phyloP scores from a whole-genome alignment of 2,329 filamentous ascomycete genomes.

The Macroventuria anomochaeta region DNA sequence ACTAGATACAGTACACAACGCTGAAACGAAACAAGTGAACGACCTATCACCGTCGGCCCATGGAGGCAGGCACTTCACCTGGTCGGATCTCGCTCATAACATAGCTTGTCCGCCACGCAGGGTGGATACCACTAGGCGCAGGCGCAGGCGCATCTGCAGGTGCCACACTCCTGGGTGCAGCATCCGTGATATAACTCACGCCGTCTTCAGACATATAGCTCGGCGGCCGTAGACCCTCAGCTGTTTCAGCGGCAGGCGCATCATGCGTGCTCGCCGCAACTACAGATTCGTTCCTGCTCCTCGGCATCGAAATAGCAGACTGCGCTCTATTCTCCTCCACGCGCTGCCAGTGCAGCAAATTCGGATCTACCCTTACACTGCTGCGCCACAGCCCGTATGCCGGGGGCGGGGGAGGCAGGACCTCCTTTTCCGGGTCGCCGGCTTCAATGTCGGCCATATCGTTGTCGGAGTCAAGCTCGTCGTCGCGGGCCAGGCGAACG shows the following conservation, averaged over 20 bases:
- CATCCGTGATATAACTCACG: conserved; percentile 73
- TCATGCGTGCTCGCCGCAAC: not conserved
- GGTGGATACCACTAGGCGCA: conserved; percentile 46
- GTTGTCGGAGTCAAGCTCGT: conserved; percentile 67
- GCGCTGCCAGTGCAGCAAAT: conserved; percentile 81
- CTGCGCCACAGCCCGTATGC: conserved; percentile 86
- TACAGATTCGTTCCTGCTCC: conserved; percentile 1
- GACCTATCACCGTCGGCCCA: conserved; percentile 2
- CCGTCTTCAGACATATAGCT: conserved; percentile 80
- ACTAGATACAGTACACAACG: not conserved
- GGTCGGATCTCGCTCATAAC: conserved; percentile 36
- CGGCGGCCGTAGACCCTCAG: conserved; percentile 63
- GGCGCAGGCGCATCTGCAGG: conserved; percentile 23
- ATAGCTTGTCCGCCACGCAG: conserved; percentile 47
- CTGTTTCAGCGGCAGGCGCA: not conserved
- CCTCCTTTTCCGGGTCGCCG: conserved; percentile 28
- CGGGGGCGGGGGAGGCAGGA: conserved; percentile 63
- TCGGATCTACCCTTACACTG: conserved; percentile 81
- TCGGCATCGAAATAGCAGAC: conserved; percentile 2
- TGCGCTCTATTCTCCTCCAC: conserved; percentile 41
- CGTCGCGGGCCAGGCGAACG: conserved; percentile 76
- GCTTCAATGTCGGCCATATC: conserved; percentile 37
- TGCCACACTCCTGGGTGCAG: conserved; percentile 53
- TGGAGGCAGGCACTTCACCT: conserved; percentile 19
- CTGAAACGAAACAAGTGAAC: not conserved